Base-by-base conservation (phyloP, 139 green algal genomes). In the Raphidocelis subcapitata region DNA sequence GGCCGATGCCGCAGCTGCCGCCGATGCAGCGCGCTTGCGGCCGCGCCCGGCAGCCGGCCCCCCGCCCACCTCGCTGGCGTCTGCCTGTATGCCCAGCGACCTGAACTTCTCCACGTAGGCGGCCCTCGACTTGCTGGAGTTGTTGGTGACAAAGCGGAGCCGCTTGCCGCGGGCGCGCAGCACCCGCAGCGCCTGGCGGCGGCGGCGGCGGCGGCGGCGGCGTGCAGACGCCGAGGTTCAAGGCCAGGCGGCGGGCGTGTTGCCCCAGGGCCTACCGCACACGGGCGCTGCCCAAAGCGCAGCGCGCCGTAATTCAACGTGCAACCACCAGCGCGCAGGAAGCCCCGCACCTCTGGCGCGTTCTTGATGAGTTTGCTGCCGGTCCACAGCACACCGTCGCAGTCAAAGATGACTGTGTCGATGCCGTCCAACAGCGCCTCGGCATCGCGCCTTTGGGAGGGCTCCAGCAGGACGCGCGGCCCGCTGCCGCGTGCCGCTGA, bases 61-160 rank as follows among this genome's bases (percentile, higher is more conserved):
- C 47, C 47, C 32, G 21, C 74, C 2, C 74, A 88, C 82, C 82
- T 90, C 85, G 31, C 82, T 52, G 3, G 77, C 51, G 3, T 72
- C 60, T 2, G 81, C 87, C 51, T 89, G 44, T 24, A 92, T 82
- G 33, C 83, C 81, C 52, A 92, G 67, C 4, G 67, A 55, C 5
- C 31, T 23, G 46, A 91, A 88, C 59, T 89, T 89, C 3, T 20
- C 28, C 1, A 79, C 67, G 47, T 90, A 91, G 46, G 74, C 46
- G n/a, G 18, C 10, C 15, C 82, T 46, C 2, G 74, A 83, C 64
- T 85, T 81, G 62, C 56, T 76, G 26, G 69, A 66, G 79, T 93
- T 93, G 76, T 93, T 93, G 32, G 86, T 93, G 0, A 91, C 75
- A 68, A 92, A 93, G 28, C 92, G 65, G 26, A 92, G 66, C 16